Base-by-base conservation (phyloP, 169 alveolate genomes). In the Eimeria praecox region DNA sequence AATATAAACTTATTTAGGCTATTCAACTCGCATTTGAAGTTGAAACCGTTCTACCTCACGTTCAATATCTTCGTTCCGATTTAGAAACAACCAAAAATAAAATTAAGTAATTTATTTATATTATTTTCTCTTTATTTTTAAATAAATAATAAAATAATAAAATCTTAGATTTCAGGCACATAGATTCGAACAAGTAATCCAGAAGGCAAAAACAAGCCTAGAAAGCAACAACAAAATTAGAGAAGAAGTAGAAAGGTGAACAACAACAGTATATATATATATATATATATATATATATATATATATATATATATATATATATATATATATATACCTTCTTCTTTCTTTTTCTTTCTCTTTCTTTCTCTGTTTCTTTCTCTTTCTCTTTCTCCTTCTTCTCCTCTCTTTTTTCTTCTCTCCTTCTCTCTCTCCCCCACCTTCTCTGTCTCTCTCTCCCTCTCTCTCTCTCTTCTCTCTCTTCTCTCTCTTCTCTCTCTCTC, bases 21-120 rank as follows among this genome's bases (percentile, higher is more conserved):
- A 82, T 82, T 69, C 90, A 82, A 49, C 64, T 82, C 10, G 90
- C 90, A 12, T 82, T 82, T 27, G 90, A 82, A 49, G 90, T 82
- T 8, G 90, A 82, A n/a, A 82, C 90, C 5, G 73, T 82, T 20
- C 90, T 82, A 4, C 90, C 90, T 14, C 90, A 82, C 46, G 20
- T 82, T 38, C 90, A 82, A 30, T 82, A 82, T 49, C 90, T 82
- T 14, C 73, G 49, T 22, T 82, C 90, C 40, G 71, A 82, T 30
- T 82, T 82, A 44, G 73, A 24, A 14, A 44, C 42, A 27, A 46
- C 90, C 8, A 49, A 38, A 82, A 49, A 82, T 44, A 82, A 82
- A 44, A 40, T 82, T 4, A 27, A 71, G 90, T 82, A 82, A 6
- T 0, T 24, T 6, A 42, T 6, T 27, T 0, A 82, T 24, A 4